phyloP scores from a whole-genome alignment of 371 early-diverging fungal genomes.

The Mortierella sp. region DNA sequence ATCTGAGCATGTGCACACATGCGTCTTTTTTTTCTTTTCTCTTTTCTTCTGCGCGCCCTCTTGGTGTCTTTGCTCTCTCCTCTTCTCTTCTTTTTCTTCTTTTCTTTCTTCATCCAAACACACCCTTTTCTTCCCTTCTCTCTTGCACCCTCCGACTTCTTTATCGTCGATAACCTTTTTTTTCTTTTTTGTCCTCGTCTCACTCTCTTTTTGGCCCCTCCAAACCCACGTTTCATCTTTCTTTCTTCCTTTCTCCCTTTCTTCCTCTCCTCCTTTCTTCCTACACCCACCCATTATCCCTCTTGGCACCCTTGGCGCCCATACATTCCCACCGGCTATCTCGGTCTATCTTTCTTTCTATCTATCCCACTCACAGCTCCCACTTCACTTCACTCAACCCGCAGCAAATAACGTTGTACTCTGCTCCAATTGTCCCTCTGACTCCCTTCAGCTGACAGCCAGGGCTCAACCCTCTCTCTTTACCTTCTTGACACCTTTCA shows the following conservation, averaged over 20 bases:
- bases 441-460: not conserved
- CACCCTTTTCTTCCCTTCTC: not conserved
- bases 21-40: not conserved
- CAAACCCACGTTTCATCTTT: not conserved
- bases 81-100: not conserved
- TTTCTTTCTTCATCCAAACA: not conserved
- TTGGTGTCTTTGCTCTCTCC: not conserved
- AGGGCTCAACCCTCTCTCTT: not conserved
- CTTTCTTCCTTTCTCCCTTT: no score
- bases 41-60: not conserved
- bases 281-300: not conserved
- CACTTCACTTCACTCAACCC: not conserved
- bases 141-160: no score
- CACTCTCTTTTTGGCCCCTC: not conserved
- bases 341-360: no score
- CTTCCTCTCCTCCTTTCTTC: no score
- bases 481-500: not conserved
- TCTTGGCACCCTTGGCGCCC: not conserved
- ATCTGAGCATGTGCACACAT: not conserved
- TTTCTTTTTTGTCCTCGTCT: no score
- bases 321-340: not conserved
- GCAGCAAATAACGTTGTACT: not conserved
- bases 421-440: not conserved
- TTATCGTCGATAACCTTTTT: not conserved
- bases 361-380: not conserved